These are phyloP conservation scores for Groenewaldozyma sp. DNA, from an alignment of 1,139 yeast species.

Conservation along the genomic window DNA sequence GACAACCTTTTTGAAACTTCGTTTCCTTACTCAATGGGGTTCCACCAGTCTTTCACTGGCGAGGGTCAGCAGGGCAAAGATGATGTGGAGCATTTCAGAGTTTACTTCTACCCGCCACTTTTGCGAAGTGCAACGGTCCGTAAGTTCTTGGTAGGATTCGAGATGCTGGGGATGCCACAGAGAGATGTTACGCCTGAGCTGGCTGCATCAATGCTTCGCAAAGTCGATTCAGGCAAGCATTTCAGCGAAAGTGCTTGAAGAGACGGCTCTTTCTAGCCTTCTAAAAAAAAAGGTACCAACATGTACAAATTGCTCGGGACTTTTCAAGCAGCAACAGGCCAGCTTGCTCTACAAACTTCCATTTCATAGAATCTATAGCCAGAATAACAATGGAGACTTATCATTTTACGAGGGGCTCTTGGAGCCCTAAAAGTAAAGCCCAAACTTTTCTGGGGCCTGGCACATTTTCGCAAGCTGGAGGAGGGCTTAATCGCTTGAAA, in stretches of 20 bases:
- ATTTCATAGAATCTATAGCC: too few relatives aligned
- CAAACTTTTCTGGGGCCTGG: too few relatives aligned
- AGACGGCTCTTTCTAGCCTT: too few relatives aligned
- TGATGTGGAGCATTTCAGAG: slow-evolving; percentile 54
- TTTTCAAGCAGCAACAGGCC: too few relatives aligned
- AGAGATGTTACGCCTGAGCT: slow-evolving; percentile 70
- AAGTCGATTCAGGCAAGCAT: slow-evolving; percentile 16
- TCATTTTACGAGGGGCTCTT: too few relatives aligned
- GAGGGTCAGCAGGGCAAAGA: slow-evolving; percentile 19
- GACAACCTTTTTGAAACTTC: slow-evolving; percentile 63
- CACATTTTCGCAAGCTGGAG: neutral
- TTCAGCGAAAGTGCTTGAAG: slow-evolving; percentile 11
- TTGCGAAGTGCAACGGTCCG: slow-evolving; percentile 66
- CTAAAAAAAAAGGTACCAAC: too few relatives aligned
- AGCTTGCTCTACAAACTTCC: too few relatives aligned
- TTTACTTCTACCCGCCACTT: slow-evolving; percentile 74
- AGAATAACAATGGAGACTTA: too few relatives aligned
- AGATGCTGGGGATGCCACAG: slow-evolving; percentile 72
- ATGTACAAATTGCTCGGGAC: too few relatives aligned
- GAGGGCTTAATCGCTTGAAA: too few relatives aligned
- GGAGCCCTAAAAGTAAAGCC: too few relatives aligned
- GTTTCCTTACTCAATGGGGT: slow-evolving; percentile 76
- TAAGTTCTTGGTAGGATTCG: slow-evolving; percentile 71
- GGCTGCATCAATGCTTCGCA: slow-evolving; percentile 40
- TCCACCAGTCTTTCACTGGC: slow-evolving; percentile 43